Evolutionary conservation across 352 stramenopile species (phyloP), one percentile per base, ranked within the genome.

Genomic region (Phytophthora macrochlamydospora): DNA sequence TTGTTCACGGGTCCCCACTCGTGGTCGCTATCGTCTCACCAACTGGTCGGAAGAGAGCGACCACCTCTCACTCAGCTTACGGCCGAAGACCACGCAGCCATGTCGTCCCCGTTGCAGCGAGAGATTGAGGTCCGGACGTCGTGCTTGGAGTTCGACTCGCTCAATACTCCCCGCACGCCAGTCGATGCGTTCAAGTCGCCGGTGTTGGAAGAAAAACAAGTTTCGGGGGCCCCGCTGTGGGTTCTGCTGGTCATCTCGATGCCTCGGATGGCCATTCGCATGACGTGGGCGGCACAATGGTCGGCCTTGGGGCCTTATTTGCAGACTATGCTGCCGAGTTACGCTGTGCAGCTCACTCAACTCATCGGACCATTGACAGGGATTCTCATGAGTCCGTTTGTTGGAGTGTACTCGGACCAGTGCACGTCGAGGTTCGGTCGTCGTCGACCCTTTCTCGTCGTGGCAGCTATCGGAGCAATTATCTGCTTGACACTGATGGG

Each of bases 221-320:
- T 37, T 6, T 40, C 32, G 7, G 53, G 65, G n/a, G 61, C 59
- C 51, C 81, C 76, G 28, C 65, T 81, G 8, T 30, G 48, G 7
- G 50, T 59, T 31, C 62, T 90, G 51, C 59, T 90, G 24, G 52
- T 78, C 9, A 75, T 90, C 56, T 85, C 78, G 12, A 69, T 85
- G 51, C 78, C 78, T 11, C 76, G 77, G 4, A 76, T 90, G 72
- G 78, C 78, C 12, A 82, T 90, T 28, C 71, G 76, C 43, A 88
- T 90, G 78, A 76, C 78, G 0, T 90, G 78, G 81, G 58, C 78
- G 4, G 81, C 81, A 4, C 81, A 90, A 45, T 90, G 79, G 78
- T 73, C 76, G 11, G 81, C 78, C 4, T 29, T 90, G 1, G 78
- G 78, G 9, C 81, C 81, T n/a, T 86, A 88, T 58, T 66, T 90